A percentile compares a stretch with the other conserved stretches of the same genome.
Evolutionary conservation across 176 grass and related monocot species (phyloP).

Genomic region (Cenchrus purpureus): DNA sequence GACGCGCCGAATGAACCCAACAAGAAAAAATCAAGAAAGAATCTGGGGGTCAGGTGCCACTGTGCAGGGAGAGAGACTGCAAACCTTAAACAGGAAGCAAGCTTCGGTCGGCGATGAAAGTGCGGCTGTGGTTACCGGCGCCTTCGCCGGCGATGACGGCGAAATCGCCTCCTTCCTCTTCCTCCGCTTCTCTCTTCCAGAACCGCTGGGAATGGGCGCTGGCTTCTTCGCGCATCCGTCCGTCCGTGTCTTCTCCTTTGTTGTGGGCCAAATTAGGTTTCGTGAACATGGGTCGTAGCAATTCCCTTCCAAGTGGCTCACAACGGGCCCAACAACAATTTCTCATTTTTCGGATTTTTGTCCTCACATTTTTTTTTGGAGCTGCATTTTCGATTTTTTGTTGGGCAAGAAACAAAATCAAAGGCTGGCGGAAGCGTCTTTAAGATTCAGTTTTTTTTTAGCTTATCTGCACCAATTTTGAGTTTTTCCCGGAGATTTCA

Average conservation of each 20-base stretch:
- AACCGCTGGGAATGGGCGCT: background rate
- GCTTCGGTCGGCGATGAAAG: background rate
- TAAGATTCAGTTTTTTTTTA: background rate
- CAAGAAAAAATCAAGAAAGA: background rate
- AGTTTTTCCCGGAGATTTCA: too few species aligned
- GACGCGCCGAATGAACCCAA: background rate
- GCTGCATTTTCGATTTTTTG: too few species aligned
- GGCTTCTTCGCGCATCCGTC: too few species aligned
- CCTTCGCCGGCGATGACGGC: background rate
- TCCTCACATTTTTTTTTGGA: background rate
- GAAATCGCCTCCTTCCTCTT: background rate
- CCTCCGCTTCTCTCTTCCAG: background rate
- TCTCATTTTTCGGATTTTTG: background rate
- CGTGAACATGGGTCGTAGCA: background rate
- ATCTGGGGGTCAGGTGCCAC: background rate
- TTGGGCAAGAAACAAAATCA: too few species aligned
- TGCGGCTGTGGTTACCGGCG: background rate
- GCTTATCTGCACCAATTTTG: background rate
- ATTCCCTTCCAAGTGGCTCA: too few species aligned
- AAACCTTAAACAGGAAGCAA: background rate
- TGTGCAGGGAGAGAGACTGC: too few species aligned
- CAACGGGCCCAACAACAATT: background rate
- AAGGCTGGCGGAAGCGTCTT: too few species aligned
- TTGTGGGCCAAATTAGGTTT: background rate
- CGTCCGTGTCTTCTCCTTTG: too few species aligned